Base-by-base conservation (phyloP, 1,284 basidiomycete genomes). In the Ustilago hordei region DNA sequence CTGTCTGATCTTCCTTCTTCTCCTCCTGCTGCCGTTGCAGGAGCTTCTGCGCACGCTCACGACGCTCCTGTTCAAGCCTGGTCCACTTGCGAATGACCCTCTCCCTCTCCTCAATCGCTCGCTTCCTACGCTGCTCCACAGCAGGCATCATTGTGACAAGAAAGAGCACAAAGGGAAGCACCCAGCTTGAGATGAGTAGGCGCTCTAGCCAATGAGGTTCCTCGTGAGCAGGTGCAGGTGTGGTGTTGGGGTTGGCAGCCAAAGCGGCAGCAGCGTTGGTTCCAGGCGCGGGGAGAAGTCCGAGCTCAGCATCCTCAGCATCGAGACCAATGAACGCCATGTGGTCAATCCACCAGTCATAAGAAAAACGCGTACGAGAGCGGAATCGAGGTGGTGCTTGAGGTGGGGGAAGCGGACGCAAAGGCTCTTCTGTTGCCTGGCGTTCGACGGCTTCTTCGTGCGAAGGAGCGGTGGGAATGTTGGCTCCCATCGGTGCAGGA, bases 51-150 rank as follows among this genome's bases (percentile, higher is more conserved):
- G 53, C 36, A 0, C 63, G 50, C 15, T 71, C 17, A 1, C 62
- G 35, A n/a, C 74, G 57, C 39, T 76, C 74, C 2, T 60, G 31
- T 54, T 71, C 69, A 8, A 71, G 39, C 4, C 74, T 15, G 1
- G 47, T 56, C 75, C 70, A 74, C 41, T 74, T 68, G 4, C 75
- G 56, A 13, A 78, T 73, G 17, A 69, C 61, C 1, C 69, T 32
- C 34, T 78, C 80, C 4, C 80, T 45, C 36, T 75, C 73, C 36
- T 81, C 79, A 41, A 82, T 76, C 2, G 80, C 80, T 1, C 61
- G 47, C 43, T 76, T 70, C 11, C 80, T 36, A 6, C 70, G 59
- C 53, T 74, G 67, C 47, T 82, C 80, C 4, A 82, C 75, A 32
- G 76, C 69, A 4, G 80, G 80, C 38, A 75, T 53, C 68, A 81